Percentiles rank a stretch among this genome's conserved stretches.
These are phyloP conservation scores for Gautieria morchelliformis DNA, from an alignment of 768 basidiomycete genomes.

Conservation along the genomic window DNA sequence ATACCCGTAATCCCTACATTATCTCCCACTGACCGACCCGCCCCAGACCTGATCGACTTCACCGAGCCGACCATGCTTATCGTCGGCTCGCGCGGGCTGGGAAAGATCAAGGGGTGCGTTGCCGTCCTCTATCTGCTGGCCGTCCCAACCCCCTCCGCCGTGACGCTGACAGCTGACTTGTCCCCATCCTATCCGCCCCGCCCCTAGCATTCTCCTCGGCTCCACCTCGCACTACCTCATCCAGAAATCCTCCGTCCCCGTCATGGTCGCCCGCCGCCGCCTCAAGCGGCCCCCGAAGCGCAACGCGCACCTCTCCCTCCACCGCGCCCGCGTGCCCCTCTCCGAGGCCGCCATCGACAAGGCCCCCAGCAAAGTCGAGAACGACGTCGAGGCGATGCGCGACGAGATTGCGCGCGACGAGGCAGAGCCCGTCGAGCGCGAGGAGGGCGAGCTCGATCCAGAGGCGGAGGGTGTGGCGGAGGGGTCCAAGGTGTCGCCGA, in stretches of 20 bases:
- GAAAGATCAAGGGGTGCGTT: constrained; percentile 77
- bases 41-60: constrained; percentile 85
- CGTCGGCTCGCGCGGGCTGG: constrained; percentile 86
- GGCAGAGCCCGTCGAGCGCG: constrained; percentile 15
- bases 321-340: constrained; percentile 75
- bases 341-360: constrained; percentile 83
- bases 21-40: no score
- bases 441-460: constrained; percentile 19
- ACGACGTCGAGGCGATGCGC: constrained; percentile 74
- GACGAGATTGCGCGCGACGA: constrained; percentile 68
- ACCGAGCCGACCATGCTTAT: constrained; percentile 86
- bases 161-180: no score
- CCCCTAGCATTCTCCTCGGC: constrained; percentile 73
- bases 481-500: constrained; percentile 4
- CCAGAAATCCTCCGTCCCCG: constrained; percentile 90
- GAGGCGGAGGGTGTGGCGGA: constrained; percentile 18
- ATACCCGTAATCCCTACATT: no score
- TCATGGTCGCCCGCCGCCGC: constrained; percentile 91
- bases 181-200: no score
- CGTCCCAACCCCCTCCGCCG: no score
- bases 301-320: constrained; percentile 62
- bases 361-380: constrained; percentile 68
- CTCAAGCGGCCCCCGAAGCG: constrained; percentile 81
- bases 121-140: no score
- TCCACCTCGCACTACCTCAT: constrained; percentile 94